Evolutionary conservation across 2,329 filamentous ascomycete species (phyloP).

Genomic region (Ophiosphaerella herpotricha): DNA sequence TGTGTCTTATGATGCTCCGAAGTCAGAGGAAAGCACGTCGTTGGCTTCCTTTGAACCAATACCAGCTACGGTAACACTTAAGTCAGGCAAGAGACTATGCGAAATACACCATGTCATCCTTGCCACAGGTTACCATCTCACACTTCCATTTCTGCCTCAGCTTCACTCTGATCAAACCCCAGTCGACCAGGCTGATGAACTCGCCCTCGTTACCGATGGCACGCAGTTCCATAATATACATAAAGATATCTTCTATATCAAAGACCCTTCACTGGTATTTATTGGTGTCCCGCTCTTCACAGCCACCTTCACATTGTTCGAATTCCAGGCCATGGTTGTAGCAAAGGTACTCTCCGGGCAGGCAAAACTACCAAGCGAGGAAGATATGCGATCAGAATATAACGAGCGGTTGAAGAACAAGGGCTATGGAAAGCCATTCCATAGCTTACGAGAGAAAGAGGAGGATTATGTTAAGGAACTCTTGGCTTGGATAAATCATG

Average conservation of each 20-base stretch:
- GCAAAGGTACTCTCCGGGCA: conserved; percentile 61
- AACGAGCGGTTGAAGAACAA: conserved; percentile 40
- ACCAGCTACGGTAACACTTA: conserved; percentile 58
- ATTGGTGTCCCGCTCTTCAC: conserved; percentile 69
- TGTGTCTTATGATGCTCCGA: conserved; percentile 48
- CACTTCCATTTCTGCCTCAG: conserved; percentile 65
- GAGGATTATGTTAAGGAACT: conserved; percentile 48
- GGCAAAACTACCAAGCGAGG: conserved; percentile 52
- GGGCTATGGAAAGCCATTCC: conserved; percentile 51
- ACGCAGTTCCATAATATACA: conserved; percentile 68
- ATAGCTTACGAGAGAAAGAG: conserved; percentile 50
- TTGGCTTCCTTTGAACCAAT: conserved; percentile 44
- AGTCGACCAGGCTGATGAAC: conserved; percentile 56
- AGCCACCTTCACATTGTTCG: conserved; percentile 71
- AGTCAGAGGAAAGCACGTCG: background rate
- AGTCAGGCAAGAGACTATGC: conserved; percentile 57
- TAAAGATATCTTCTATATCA: conserved; percentile 73
- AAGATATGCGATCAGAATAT: conserved; percentile 52
- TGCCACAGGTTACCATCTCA: conserved; percentile 71
- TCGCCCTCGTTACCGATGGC: conserved; percentile 66
- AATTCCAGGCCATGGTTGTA: conserved; percentile 68
- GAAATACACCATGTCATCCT: conserved; percentile 67
- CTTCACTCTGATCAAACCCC: conserved; percentile 53
- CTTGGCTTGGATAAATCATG: conserved; percentile 45
- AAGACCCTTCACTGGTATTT: conserved; percentile 66